A percentile compares a stretch with the other conserved stretches of the same genome.
These are phyloP conservation scores for Cladosporium oxysporum DNA, from an alignment of 2,329 filamentous ascomycete species.

Conservation along the genomic window DNA sequence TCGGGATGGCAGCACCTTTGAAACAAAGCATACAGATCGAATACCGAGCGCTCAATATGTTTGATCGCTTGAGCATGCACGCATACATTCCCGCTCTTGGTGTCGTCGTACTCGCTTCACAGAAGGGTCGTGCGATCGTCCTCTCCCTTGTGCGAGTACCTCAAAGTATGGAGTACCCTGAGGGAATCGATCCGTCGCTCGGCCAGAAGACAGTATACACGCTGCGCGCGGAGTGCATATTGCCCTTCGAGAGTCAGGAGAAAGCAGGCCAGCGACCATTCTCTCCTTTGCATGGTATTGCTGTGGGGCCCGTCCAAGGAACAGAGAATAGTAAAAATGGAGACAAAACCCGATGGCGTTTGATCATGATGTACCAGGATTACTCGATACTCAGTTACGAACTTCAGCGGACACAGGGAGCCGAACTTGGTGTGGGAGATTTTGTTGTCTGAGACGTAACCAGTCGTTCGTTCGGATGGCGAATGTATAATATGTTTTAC, in stretches of 20 bases:
- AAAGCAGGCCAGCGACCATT: conserved; percentile 43
- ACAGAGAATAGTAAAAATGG: conserved; percentile 33
- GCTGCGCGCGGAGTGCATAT: conserved; percentile 58
- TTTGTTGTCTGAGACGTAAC: conserved; percentile 5
- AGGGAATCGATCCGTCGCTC: conserved; percentile 14
- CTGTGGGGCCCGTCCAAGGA: conserved; percentile 64
- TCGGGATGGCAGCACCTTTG: conserved; percentile 43
- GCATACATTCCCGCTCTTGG: conserved; percentile 68
- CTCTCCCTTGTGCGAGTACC: conserved; percentile 56
- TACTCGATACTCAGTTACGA: conserved; percentile 72
- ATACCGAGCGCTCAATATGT: conserved; percentile 33
- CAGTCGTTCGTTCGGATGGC: neutral
- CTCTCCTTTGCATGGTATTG: conserved; percentile 66
- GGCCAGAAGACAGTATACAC: conserved; percentile 38
- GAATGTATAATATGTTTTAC: neutral
- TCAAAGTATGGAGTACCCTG: conserved; percentile 21
- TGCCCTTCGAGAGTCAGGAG: conserved; percentile 60
- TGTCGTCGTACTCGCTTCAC: conserved; percentile 67
- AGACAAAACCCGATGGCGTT: conserved; percentile 57
- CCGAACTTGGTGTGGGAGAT: neutral
- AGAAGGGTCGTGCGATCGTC: conserved; percentile 66
- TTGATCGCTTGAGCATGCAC: conserved; percentile 63
- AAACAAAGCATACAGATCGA: conserved; percentile 34
- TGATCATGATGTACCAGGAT: conserved; percentile 72
- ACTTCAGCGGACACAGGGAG: conserved; percentile 39